These are phyloP conservation scores for Vigna trinervia DNA, from an alignment of 306 rosid genomes.

Conservation along the genomic window DNA sequence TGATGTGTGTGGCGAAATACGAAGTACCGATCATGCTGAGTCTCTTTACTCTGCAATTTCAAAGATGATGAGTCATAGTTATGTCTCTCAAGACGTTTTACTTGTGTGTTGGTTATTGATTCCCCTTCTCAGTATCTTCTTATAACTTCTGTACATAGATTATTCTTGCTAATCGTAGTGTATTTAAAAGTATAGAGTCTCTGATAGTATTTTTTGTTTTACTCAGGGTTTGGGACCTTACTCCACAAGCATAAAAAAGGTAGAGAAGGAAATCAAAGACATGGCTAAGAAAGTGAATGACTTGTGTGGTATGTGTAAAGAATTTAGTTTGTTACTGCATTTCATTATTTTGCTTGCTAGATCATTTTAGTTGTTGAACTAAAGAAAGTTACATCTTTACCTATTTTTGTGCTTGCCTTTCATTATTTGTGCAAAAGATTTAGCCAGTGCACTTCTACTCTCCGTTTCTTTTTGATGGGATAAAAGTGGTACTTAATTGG, in stretches of 20 bases:
- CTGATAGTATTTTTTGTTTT: constrained; percentile 23
- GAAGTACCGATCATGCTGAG: neutral
- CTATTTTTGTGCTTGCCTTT: neutral
- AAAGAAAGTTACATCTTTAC: neutral
- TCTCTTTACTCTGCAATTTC: constrained; percentile 7
- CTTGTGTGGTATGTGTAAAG: constrained; percentile 68
- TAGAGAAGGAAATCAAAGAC: constrained; percentile 92
- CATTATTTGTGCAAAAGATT: no score
- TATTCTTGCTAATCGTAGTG: constrained; percentile 13
- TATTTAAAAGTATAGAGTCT: neutral
- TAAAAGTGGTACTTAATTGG: constrained; percentile 14
- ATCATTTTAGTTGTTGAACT: constrained; percentile 6
- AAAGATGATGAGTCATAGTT: constrained; percentile 6
- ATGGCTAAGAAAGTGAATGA: constrained; percentile 98
- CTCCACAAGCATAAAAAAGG: constrained; percentile 79
- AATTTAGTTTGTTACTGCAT: constrained; percentile 14
- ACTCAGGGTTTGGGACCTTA: constrained; percentile 96
- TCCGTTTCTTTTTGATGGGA: constrained; percentile 6
- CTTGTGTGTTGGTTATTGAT: neutral
- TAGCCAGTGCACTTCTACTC: neutral
- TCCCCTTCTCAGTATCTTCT: constrained; percentile 17
- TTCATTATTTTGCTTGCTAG: constrained; percentile 11
- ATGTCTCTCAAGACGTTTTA: constrained; percentile 10
- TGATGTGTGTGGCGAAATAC: neutral
- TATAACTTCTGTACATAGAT: neutral